phyloP scores from a whole-genome alignment of 805 yeast genomes.

The Metschnikowia gruessii region DNA sequence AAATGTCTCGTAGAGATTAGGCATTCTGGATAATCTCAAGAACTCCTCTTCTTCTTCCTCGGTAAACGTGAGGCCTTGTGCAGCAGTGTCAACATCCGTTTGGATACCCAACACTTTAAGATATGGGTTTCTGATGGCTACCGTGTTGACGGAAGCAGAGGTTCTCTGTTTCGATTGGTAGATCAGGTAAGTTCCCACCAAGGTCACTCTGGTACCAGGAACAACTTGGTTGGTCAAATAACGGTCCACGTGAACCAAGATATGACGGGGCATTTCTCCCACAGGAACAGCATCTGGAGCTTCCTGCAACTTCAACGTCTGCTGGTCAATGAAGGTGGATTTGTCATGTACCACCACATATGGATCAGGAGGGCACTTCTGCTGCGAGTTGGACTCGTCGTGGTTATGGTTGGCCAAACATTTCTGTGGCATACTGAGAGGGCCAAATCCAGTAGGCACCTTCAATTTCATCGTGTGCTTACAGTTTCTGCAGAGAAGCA shows the following conservation, averaged over 20 bases:
- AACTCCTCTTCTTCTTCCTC: constrained; percentile 96
- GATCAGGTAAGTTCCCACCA: constrained; percentile 90
- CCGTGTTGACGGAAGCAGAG: constrained; percentile 43
- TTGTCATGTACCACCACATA: constrained; percentile 91
- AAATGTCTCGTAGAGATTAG: constrained; percentile 82
- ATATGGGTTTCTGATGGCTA: constrained; percentile 92
- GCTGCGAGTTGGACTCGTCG: constrained; percentile 44
- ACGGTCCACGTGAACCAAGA: constrained; percentile 82
- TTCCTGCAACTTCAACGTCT: constrained; percentile 88
- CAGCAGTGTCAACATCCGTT: constrained; percentile 72
- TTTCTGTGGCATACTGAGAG: constrained; percentile 59
- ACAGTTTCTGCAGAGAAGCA: constrained; percentile 84
- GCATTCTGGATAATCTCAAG: constrained; percentile 71
- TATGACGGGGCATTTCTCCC: constrained; percentile 97
- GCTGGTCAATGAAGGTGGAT: constrained; percentile 93
- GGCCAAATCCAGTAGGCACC: constrained; percentile 68
- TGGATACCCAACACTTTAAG: constrained; percentile 83
- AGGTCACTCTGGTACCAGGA: constrained; percentile 93
- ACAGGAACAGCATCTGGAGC: constrained; percentile 99
- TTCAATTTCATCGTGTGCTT: constrained; percentile 69
- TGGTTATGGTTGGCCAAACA: constrained; percentile 52
- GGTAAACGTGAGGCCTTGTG: constrained; percentile 58
- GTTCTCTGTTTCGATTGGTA: constrained; percentile 64
- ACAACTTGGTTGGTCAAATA: constrained; percentile 85
- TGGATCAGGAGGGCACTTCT: constrained; percentile 86